phyloP scores from a whole-genome alignment of 352 stramenopile genomes.

The Pythium phragmitis region DNA sequence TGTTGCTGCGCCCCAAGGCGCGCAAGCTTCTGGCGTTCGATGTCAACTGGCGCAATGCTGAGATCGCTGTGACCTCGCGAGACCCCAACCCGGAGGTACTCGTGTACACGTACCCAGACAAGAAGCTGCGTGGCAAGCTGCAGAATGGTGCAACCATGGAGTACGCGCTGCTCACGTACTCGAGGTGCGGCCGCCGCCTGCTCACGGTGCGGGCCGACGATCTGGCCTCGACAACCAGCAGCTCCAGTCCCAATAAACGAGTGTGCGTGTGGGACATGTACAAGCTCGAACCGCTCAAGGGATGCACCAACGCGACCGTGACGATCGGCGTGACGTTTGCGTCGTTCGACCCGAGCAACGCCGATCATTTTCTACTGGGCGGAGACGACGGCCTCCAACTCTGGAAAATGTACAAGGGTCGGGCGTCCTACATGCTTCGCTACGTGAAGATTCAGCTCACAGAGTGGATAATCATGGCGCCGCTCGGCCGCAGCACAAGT shows the following conservation, averaged over 20 bases:
- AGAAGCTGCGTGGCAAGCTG: conserved; percentile 65
- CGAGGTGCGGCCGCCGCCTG: conserved; percentile 56
- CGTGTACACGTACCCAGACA: conserved; percentile 76
- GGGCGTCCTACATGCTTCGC: conserved; percentile 27
- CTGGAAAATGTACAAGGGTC: conserved; percentile 63
- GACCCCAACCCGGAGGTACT: conserved; percentile 57
- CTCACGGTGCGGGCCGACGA: conserved; percentile 45
- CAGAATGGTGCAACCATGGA: conserved; percentile 42
- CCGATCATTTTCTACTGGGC: conserved; percentile 61
- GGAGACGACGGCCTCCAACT: conserved; percentile 60
- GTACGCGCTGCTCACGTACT: conserved; percentile 70
- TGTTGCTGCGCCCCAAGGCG: conserved; percentile 49
- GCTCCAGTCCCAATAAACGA: neutral
- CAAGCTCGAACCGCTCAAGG: conserved; percentile 44
- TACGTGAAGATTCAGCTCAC: conserved; percentile 28
- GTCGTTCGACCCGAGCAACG: conserved; percentile 69
- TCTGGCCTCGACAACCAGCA: neutral
- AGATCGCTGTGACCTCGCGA: conserved; percentile 53
- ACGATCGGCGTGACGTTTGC: conserved; percentile 40
- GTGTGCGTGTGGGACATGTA: conserved; percentile 73
- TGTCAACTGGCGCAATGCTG: conserved; percentile 51
- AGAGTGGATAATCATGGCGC: conserved; percentile 8
- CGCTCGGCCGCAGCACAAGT: conserved; percentile 7
- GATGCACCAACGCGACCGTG: conserved; percentile 35
- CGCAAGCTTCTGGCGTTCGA: conserved; percentile 67